Evolutionary conservation across 768 basidiomycete genomes (phyloP), one percentile per base, ranked within the genome.

Genomic region (Steccherinum ochraceum): DNA sequence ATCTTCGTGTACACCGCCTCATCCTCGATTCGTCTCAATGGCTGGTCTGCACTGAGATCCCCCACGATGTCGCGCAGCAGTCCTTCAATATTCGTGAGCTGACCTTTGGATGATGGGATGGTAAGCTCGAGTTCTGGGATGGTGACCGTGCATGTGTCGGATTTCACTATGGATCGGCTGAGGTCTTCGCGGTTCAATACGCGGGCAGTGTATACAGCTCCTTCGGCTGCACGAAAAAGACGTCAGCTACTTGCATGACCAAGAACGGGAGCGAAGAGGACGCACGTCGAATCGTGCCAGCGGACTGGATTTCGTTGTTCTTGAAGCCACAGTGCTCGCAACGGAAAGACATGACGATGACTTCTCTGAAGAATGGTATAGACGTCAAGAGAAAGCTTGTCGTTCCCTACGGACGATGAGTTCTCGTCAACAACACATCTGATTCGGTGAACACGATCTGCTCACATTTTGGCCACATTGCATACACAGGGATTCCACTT

Each of bases 41-140:
- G 88, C 61, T 98, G 95, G 53, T 92, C 87, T 52, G 76, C 69
- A 53, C 74, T 74, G 39, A 98, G 78, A 70, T 98, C 95, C 0
- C 83, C 69, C 24, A 89, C 71, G 40, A 93, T 82, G 57, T 95
- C 85, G 23, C 85, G 78, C 25, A 99, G 69, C 56, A 97, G 79
- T 30, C 96, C 95, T 66, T 99, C 96, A 45, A 97, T 79, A 2
- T 93, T 99, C n/a, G 95, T 97, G 12, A 99, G 80, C 62, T 96
- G 93, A 10, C 95, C 95, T 13, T 90, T 81, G 5, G 83, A 80
- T 0, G 89, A 74, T 0, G 96, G 96, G 24, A 99, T 88, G 2
- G 92, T 95, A 54, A 99, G 77, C 57, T 93, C 83, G 58, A 87
- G 80, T 64, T 98, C 93, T 18, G 92, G 90, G 51, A 99, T 85